Base-by-base conservation (phyloP, 306 rosid genomes). In the Urtica urens region DNA sequence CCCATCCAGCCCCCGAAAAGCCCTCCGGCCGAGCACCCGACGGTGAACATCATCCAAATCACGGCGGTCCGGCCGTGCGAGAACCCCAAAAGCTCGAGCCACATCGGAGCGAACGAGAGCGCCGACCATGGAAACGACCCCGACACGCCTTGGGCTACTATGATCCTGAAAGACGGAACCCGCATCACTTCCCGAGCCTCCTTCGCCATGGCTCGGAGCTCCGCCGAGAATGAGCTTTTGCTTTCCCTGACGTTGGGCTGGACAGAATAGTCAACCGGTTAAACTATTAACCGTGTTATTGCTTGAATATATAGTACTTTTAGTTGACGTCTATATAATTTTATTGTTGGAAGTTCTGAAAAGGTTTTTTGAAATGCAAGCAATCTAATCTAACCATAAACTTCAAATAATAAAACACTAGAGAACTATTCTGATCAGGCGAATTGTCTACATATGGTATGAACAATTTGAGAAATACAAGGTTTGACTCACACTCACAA, bases 51-150 rank as follows among this genome's bases (percentile, higher is more conserved):
- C 6, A 81, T 72, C 93, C 87, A 80, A 15, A 87, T 77, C 18
- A 70, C 53, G 17, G 86, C 87, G 1, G 93, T 76, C 50, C 66
- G 65, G n/a, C 68, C 63, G 13, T 83, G 94, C 7, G 94, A 87
- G 56, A 83, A 87, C n/a, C 94, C 93, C 7, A 73, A 71, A 9
- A 87, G 87, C 34, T 87, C 96, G 21, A 87, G 67, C 96, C 96
- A 83, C 71, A 83, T 76, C 1, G 88, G 65, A 39, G 93, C 78
- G 53, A 87, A 87, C 8, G 85, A 66, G 71, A 83, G 71, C 5
- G 82, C 87, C 1, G 85, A 75, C 93, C 94, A 72, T 0, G 96
- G 94, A 46, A 87, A 87, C 14, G 96, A 73, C 16, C 96, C 96
- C 21, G 82, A 75, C 26, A 87, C 84, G 25, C 96, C 96, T 51